A percentile compares a stretch with the other conserved stretches of the same genome.
Conservation (phyloP, 306 rosid genomes). For the Quercus dentata region DNA sequence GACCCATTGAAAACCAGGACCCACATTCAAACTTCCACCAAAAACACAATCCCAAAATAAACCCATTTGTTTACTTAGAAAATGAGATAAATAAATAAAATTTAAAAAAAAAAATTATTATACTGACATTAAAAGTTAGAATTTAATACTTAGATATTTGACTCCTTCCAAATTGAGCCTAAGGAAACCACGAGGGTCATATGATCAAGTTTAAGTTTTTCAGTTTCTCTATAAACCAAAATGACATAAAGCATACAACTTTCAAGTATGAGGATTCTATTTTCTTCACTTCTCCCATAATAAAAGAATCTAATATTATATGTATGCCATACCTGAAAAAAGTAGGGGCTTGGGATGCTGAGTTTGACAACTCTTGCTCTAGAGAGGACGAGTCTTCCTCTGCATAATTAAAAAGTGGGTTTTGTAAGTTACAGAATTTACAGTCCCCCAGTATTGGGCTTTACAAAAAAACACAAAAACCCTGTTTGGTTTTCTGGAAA, state of each 20-base stretch:
- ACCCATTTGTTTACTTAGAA: slow-evolving; percentile 2
- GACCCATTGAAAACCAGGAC: slow-evolving; percentile 29
- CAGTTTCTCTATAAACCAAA: not conserved
- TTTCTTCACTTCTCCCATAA: not conserved
- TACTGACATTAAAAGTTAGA: not conserved
- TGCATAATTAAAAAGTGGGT: slow-evolving; percentile 13
- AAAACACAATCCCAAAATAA: not conserved
- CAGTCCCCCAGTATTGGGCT: not conserved
- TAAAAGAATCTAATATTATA: not conserved
- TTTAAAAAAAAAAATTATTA: not conserved
- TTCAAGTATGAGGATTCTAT: not conserved
- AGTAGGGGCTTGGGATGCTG: slow-evolving; percentile 29
- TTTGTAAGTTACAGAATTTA: not conserved
- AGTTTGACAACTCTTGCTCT: slow-evolving; percentile 24
- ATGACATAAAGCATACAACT: not conserved
- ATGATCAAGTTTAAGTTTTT: not conserved
- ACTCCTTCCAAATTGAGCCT: not conserved
- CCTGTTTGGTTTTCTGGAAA: not conserved
- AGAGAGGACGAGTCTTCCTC: slow-evolving; percentile 33
- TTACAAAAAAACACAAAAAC: not conserved
- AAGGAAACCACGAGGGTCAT: not conserved
- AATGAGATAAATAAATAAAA: not conserved
- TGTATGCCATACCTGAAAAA: slow-evolving; percentile 32
- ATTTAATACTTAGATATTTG: not conserved
- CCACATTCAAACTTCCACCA: slow-evolving; percentile 8